Evolutionary conservation across 805 yeast genomes (phyloP).

Genomic region (Candida silvicultrix): DNA sequence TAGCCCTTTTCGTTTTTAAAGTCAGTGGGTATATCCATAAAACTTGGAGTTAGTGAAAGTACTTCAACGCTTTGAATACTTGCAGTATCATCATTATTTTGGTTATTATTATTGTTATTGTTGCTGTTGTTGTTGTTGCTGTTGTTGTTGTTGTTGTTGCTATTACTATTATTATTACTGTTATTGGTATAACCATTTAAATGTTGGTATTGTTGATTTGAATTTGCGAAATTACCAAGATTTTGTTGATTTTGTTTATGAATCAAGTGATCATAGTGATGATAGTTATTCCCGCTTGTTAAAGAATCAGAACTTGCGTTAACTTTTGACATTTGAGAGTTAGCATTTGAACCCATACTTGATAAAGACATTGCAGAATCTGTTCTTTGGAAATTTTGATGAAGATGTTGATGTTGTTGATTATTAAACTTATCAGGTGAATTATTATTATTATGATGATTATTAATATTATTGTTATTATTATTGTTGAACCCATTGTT

Average conservation of each 20-base stretch:
- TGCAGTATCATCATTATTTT: conserved; percentile 6
- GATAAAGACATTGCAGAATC: conserved; percentile 1
- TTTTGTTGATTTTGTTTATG: conserved; percentile 4
- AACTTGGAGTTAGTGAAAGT: conserved; percentile 33
- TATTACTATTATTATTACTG: conserved; percentile 4
- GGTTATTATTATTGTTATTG: conserved; percentile 3
- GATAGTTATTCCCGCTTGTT: conserved; percentile 5
- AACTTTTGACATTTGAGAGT: conserved; percentile 1
- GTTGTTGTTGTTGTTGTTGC: conserved; percentile 1
- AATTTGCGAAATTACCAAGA: too few relatives aligned
- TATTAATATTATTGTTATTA: not conserved
- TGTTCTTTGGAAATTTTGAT: conserved; percentile 1
- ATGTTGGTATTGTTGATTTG: not conserved
- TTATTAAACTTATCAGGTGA: too few relatives aligned
- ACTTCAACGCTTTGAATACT: conserved; percentile 30
- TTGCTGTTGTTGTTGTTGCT: too few relatives aligned
- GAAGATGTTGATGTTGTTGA: not conserved
- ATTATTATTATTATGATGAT: not conserved
- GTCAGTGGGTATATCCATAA: conserved; percentile 29
- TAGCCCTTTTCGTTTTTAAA: conserved; percentile 2
- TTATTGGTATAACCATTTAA: conserved; percentile 1
- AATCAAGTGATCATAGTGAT: conserved; percentile 15
- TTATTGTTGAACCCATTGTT: not conserved
- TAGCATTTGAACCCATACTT: conserved; percentile 1
- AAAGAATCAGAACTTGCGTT: conserved; percentile 7